These are phyloP conservation scores for Fraxinus cuspidata DNA, from an alignment of 257 asterid genomes.

Conservation along the genomic window DNA sequence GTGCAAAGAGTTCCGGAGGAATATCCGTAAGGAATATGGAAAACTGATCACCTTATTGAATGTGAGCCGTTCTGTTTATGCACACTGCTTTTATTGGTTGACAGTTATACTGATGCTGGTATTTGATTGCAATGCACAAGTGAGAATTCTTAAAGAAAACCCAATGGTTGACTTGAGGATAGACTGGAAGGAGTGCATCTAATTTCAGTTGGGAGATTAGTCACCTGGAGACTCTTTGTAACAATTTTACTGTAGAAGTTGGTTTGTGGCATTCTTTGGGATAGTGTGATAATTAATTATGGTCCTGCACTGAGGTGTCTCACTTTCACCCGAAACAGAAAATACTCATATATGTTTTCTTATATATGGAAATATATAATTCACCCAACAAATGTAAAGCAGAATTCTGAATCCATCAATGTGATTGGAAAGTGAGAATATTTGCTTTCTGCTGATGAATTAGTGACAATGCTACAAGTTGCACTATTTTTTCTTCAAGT, in stretches of 20 bases:
- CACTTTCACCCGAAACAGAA: not conserved
- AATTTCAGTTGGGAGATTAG: not conserved
- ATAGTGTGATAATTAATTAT: not conserved
- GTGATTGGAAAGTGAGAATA: not conserved
- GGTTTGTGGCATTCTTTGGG: not conserved
- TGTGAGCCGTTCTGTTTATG: slow-evolving; percentile 48
- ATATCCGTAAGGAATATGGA: slow-evolving; percentile 88
- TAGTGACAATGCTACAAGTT: not conserved
- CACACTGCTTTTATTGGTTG: slow-evolving; percentile 9
- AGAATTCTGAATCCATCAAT: not conserved
- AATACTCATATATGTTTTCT: not conserved
- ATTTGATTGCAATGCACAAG: not conserved
- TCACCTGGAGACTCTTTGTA: not conserved
- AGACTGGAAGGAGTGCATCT: not conserved
- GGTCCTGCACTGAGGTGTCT: not conserved
- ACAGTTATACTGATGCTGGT: not conserved
- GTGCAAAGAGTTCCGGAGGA: slow-evolving; percentile 83
- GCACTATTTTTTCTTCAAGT: not conserved
- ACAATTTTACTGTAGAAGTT: not conserved
- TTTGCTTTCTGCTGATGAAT: slow-evolving; percentile 1
- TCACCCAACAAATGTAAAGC: not conserved
- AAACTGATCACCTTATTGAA: slow-evolving; percentile 81
- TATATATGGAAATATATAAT: not conserved
- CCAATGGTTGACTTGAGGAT: not conserved
- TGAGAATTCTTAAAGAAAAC: not conserved